Evolutionary conservation across 768 basidiomycete species (phyloP), one percentile per base, ranked within the genome.

Genomic region (Leccinum rimulosum): DNA sequence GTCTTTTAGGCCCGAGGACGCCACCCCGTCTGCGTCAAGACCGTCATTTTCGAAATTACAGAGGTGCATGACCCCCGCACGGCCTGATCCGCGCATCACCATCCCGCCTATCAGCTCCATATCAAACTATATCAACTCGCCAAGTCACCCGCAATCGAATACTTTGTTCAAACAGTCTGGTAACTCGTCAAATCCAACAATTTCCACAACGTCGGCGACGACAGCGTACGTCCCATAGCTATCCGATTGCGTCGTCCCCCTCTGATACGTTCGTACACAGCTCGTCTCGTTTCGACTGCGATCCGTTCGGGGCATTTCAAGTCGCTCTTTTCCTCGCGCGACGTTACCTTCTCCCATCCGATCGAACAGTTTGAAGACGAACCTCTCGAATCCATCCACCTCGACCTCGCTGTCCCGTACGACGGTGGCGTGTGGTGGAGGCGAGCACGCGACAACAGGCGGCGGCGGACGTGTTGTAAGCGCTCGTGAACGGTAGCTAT

Each of bases 361-460:
- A 82, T 92, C 52, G 96, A 99, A 67, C 88, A 94, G 72, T 98
- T 99, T 67, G 95, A 97, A 74, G 96, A 98, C 62, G 95, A 97
- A 64, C 95, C 96, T 0, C 82, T 96, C 38, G 96, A 98, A 70
- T 98, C 89, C 70, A 91, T 98, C 65, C 87, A 93, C 25, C 81
- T 92, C 47, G 94, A 96, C 67, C 78, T 96, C 28, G 81, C 94
- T 12, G 76, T 83, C 66, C 81, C 79, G 56, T 86, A 88, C 56
- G 71, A 69, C 14, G 58, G 75, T 57, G 69, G 68, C 12, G 54
- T 74, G 55, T 45, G 75, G 74, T 6, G 54, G 95, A 96, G 66
- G 82, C 84, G 30, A 85, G 90, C 47, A 98, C 95, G 0, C 84
- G 95, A 31, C 80, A 96, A 43, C 93, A 97, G 66, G 91, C 96